Conservation (phyloP, 805 yeast genomes). For the Teunomyces cretensis region DNA sequence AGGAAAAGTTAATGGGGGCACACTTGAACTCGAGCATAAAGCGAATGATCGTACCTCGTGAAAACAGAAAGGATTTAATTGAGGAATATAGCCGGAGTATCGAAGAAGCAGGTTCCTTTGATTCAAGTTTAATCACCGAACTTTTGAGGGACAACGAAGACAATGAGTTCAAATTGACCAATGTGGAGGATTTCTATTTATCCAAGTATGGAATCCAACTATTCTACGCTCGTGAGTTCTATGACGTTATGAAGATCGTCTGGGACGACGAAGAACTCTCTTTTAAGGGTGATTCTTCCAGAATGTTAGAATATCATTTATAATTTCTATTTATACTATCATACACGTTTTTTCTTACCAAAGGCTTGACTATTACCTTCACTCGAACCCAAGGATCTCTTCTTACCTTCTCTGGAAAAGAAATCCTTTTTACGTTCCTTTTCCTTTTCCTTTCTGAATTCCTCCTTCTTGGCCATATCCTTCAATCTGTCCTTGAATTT, state of each 20-base stretch:
- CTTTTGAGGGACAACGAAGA: constrained; percentile 37
- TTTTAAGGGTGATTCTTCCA: constrained; percentile 22
- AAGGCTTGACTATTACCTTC: constrained; percentile 31
- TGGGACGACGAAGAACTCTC: constrained; percentile 52
- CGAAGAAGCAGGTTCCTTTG: constrained; percentile 27
- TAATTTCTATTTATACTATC: constrained; percentile 10
- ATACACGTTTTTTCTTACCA: constrained; percentile 32
- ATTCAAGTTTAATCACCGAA: constrained; percentile 28
- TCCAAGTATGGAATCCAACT: constrained; percentile 59
- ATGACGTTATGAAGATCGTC: constrained; percentile 71
- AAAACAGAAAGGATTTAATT: constrained; percentile 67
- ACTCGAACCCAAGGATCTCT: constrained; percentile 46
- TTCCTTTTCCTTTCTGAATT: constrained; percentile 68
- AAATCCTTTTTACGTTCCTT: constrained; percentile 84
- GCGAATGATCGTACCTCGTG: constrained; percentile 66
- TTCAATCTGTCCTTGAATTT: constrained; percentile 74
- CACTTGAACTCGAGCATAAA: constrained; percentile 60
- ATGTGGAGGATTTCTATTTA: constrained; percentile 48
- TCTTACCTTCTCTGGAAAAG: constrained; percentile 70
- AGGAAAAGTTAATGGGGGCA: constrained; percentile 77
- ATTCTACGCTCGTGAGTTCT: constrained; percentile 69
- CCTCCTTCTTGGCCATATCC: constrained; percentile 73
- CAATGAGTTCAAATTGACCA: constrained; percentile 27
- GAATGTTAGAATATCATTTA: constrained; percentile 32
- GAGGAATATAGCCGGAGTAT: constrained; percentile 48